phyloP scores from a whole-genome alignment of 2,329 filamentous ascomycete genomes.

The Alternaria hordeiaustralica region DNA sequence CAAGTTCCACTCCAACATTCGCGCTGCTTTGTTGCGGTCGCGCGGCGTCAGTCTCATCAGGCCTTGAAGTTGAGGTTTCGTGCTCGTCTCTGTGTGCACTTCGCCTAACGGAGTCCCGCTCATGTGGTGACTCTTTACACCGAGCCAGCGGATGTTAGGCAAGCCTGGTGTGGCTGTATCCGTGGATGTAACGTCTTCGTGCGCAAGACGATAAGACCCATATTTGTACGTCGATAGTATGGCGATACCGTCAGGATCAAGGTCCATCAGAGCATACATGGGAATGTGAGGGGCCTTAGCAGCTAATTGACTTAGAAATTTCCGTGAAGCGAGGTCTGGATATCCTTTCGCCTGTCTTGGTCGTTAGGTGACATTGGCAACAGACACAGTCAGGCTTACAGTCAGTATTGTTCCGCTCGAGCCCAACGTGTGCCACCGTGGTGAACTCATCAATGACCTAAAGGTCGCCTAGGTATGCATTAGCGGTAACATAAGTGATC shows the following conservation, averaged over 20 bases:
- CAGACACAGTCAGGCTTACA: conserved; percentile 49
- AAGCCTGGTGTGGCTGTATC: conserved; percentile 44
- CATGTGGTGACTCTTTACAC: conserved; percentile 55
- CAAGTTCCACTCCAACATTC: conserved; percentile 58
- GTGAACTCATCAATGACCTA: conserved; percentile 65
- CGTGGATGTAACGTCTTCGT: conserved; percentile 61
- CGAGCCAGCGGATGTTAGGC: conserved; percentile 68
- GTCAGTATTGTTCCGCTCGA: conserved; percentile 73
- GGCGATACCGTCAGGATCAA: conserved; percentile 75
- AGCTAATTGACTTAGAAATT: conserved; percentile 62
- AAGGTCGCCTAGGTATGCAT: conserved; percentile 69
- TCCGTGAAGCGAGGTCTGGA: conserved; percentile 74
- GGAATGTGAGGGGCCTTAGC: conserved; percentile 51
- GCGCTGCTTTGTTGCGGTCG: conserved; percentile 65
- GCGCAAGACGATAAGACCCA: conserved; percentile 67
- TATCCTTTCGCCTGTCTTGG: conserved; percentile 76
- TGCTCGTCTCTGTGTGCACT: conserved; percentile 14
- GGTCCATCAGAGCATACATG: conserved; percentile 72
- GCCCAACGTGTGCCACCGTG: conserved; percentile 60
- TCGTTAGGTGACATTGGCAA: conserved; percentile 10
- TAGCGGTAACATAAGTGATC: conserved; percentile 13
- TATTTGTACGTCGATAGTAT: conserved; percentile 78
- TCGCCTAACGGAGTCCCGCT: conserved; percentile 21
- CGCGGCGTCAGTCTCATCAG: conserved; percentile 59
- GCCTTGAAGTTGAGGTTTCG: conserved; percentile 42